Conservation (phyloP, 148 eudicot genomes). For the Camellia japonica region DNA sequence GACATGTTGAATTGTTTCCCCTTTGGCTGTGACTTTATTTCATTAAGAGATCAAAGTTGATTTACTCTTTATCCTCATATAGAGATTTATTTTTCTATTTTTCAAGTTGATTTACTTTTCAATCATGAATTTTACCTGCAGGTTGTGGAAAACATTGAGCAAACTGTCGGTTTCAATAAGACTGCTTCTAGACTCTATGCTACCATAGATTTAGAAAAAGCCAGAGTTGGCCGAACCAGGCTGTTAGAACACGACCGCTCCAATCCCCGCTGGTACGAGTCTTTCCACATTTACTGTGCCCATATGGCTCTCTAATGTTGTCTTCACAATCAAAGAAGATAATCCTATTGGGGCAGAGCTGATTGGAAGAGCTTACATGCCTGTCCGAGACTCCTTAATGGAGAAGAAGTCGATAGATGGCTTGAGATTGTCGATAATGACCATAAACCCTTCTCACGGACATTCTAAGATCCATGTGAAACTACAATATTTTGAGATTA, state of each 20-base stretch:
- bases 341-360: constrained; percentile 39
- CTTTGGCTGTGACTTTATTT: neutral
- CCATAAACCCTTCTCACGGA: constrained; percentile 32
- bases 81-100: too few species aligned
- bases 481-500: constrained; percentile 38
- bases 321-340: constrained; percentile 49
- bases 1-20: too few species aligned
- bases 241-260: constrained; percentile 28
- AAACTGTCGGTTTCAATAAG: constrained; percentile 24
- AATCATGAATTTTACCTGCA: neutral
- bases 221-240: constrained; percentile 48
- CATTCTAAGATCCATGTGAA: constrained; percentile 41
- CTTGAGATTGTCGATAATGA: constrained; percentile 38
- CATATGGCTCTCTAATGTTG: constrained; percentile 41
- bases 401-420: constrained; percentile 41
- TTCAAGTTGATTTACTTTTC: neutral
- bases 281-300: constrained; percentile 53
- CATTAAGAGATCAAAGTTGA: too few species aligned
- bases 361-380: constrained; percentile 48
- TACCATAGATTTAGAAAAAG: constrained; percentile 45
- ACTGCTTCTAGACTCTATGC: constrained; percentile 37
- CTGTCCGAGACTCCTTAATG: constrained; percentile 33
- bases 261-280: constrained; percentile 54
- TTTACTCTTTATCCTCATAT: too few species aligned
- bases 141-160: constrained; percentile 10